Percentiles rank a stretch among this genome's conserved stretches.
Evolutionary conservation across 208 protist genomes (phyloP).

Genomic region (Trypanosoma scelopori): DNA sequence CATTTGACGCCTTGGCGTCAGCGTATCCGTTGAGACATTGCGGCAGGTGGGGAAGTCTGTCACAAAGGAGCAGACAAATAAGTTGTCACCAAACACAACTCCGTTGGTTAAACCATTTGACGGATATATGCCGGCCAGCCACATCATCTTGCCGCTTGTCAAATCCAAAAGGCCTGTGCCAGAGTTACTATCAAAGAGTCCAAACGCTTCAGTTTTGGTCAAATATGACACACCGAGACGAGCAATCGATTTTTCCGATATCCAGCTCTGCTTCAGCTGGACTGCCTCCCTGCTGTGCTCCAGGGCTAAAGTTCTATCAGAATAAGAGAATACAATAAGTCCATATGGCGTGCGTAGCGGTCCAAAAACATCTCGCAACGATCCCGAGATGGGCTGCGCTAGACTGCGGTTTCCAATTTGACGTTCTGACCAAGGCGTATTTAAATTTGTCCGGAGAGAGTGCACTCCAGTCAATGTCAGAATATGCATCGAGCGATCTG

Average conservation of each 20-base stretch:
- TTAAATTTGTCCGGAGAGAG: slow-evolving; percentile 9
- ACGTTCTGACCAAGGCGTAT: slow-evolving; percentile 4
- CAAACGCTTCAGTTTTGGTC: neutral
- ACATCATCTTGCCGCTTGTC: slow-evolving; percentile 6
- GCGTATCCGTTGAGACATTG: neutral
- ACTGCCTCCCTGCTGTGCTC: neutral
- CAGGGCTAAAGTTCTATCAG: neutral
- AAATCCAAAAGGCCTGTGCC: slow-evolving; percentile 9
- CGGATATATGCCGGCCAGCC: slow-evolving; percentile 6
- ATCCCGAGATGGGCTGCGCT: neutral
- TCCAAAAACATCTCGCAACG: neutral
- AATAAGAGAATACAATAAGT: slow-evolving; percentile 14
- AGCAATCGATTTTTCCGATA: slow-evolving; percentile 9
- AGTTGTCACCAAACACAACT: neutral
- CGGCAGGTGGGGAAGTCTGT: slow-evolving; percentile 1
- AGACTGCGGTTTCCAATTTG: slow-evolving; percentile 8
- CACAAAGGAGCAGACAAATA: slow-evolving; percentile 22
- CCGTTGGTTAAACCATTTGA: slow-evolving; percentile 1
- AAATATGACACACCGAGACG: neutral
- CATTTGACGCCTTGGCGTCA: neutral
- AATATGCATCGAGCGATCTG: slow-evolving; percentile 19
- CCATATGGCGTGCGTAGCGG: slow-evolving; percentile 21
- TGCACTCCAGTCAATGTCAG: neutral
- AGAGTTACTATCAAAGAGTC: slow-evolving; percentile 3
- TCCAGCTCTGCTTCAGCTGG: neutral